Conservation (phyloP, 331 rosid genomes). For the Cydonia oblonga region DNA sequence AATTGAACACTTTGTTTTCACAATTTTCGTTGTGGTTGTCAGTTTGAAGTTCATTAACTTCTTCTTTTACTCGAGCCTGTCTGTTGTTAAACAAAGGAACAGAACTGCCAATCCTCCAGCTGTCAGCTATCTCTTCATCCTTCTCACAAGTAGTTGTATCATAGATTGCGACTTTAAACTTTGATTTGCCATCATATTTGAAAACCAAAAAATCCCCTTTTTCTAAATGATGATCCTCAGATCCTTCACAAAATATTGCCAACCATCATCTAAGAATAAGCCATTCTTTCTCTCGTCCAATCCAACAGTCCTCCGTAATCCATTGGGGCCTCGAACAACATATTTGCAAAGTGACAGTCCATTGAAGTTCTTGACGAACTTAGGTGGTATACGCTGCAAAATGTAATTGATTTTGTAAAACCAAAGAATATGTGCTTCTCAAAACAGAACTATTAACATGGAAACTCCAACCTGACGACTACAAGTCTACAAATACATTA, state of each 20-base stretch:
- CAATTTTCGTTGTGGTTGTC: background rate
- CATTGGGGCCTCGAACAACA: background rate
- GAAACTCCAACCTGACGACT: too few relatives aligned
- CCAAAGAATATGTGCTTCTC: background rate
- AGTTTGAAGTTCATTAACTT: background rate
- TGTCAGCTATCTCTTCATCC: background rate
- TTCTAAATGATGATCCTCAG: background rate
- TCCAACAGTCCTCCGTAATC: background rate
- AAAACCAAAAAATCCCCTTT: background rate
- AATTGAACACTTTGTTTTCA: background rate
- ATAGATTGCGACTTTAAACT: background rate
- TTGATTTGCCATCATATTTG: background rate
- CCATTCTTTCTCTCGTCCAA: background rate
- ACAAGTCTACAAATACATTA: too few relatives aligned
- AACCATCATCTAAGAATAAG: background rate
- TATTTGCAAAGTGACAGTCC: background rate
- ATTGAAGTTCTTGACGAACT: background rate
- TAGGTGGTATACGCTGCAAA: background rate
- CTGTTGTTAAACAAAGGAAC: background rate
- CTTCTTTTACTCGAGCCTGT: background rate
- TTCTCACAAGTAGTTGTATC: background rate
- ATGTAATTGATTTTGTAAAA: background rate
- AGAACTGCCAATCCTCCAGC: background rate
- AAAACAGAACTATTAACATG: too few relatives aligned
- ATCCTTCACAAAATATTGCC: constrained; percentile 5